phyloP scores from a whole-genome alignment of 2,329 filamentous ascomycete genomes.

The Rhexocercosporidium sp. region DNA sequence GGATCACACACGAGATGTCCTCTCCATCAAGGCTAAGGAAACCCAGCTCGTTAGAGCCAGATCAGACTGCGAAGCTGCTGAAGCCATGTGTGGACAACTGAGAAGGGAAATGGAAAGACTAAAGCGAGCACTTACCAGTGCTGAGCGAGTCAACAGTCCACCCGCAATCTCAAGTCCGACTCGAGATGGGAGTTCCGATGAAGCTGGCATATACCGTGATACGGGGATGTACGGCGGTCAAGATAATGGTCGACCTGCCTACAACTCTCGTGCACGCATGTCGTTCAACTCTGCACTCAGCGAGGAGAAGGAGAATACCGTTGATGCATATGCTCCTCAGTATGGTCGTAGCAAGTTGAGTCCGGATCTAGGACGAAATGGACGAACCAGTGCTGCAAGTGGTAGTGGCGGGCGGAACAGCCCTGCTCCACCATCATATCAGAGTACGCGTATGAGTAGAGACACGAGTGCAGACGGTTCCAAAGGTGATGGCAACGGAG shows the following conservation, averaged over 20 bases:
- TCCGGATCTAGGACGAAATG: slow-evolving; percentile 40
- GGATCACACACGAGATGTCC: slow-evolving; percentile 91
- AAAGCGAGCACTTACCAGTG: slow-evolving; percentile 79
- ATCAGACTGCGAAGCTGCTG: slow-evolving; percentile 86
- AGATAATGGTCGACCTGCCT: slow-evolving; percentile 34
- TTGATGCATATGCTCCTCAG: slow-evolving; percentile 40
- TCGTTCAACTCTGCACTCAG: slow-evolving; percentile 70
- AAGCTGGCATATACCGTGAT: slow-evolving; percentile 65
- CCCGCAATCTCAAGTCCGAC: slow-evolving; percentile 43
- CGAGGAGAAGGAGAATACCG: slow-evolving; percentile 78
- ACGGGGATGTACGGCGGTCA: slow-evolving; percentile 39
- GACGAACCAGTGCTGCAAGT: slow-evolving; percentile 40
- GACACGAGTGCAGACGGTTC: slow-evolving; percentile 41
- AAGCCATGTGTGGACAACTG: slow-evolving; percentile 83
- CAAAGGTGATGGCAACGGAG: slow-evolving; percentile 50
- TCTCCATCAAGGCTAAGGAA: slow-evolving; percentile 98
- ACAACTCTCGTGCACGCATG: slow-evolving; percentile 44
- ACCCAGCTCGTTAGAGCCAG: slow-evolving; percentile 92
- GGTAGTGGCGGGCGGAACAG: slow-evolving; percentile 42
- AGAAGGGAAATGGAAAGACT: slow-evolving; percentile 89
- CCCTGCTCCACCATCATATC: slow-evolving; percentile 34
- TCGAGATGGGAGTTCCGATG: slow-evolving; percentile 59
- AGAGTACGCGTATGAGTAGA: slow-evolving; percentile 39
- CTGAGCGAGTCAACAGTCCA: slow-evolving; percentile 55
- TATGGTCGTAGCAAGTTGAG: slow-evolving; percentile 42